A percentile compares a stretch with the other conserved stretches of the same genome.
These are phyloP conservation scores for Gyromitra esculenta DNA, from an alignment of 2,329 filamentous ascomycete species.

Conservation along the genomic window DNA sequence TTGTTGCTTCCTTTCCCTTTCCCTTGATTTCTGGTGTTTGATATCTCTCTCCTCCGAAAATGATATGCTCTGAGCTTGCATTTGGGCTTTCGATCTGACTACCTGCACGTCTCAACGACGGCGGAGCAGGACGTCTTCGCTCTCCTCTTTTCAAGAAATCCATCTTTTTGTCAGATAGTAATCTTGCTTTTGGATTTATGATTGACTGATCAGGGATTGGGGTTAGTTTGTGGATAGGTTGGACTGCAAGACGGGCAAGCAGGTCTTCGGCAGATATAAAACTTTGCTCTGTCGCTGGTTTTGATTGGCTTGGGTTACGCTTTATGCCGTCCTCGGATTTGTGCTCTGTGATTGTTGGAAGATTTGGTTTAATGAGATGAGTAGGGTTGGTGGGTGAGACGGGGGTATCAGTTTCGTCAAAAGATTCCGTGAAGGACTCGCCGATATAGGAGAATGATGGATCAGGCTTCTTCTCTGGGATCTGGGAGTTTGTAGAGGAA, in stretches of 20 bases:
- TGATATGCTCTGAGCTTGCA: conserved; percentile 51
- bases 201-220: conserved; percentile 25
- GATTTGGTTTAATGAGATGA: conserved; percentile 12
- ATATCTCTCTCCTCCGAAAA: conserved; percentile 51
- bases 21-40: conserved; percentile 37
- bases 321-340: conserved; percentile 21
- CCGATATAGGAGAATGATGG: conserved; percentile 19
- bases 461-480: conserved; percentile 14
- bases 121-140: conserved; percentile 37
- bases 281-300: conserved; percentile 28
- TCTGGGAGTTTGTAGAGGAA: not conserved
- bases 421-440: not conserved
- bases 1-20: conserved; percentile 48
- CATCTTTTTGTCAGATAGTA: conserved; percentile 45
- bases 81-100: conserved; percentile 49
- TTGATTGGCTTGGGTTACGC: not conserved
- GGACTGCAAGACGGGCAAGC: conserved; percentile 48
- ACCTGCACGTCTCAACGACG: conserved; percentile 51
- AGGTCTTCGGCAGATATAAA: conserved; percentile 53
- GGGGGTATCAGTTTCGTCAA: conserved; percentile 7
- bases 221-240: conserved; percentile 26
- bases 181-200: conserved; percentile 9
- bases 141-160: conserved; percentile 54
- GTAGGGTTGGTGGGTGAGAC: conserved; percentile 13
- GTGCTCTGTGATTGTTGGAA: conserved; percentile 33